Evolutionary conservation across 1,284 basidiomycete species (phyloP), one percentile per base, ranked within the genome.

Genomic region (Flammula alnicola): DNA sequence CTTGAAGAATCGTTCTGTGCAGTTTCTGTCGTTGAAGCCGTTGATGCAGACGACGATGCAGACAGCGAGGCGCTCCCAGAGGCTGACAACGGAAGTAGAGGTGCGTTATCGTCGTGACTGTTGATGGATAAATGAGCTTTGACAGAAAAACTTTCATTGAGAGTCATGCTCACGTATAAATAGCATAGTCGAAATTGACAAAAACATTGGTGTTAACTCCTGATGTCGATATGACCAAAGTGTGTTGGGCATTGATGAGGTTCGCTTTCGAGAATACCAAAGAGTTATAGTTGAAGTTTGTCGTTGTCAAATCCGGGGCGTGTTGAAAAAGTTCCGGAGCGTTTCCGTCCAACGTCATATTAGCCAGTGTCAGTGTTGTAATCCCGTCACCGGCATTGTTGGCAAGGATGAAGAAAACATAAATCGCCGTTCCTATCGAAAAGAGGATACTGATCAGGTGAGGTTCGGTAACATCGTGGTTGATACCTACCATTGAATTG

Each of bases 151-250:
- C 7, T 14, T n/a, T 10, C 27, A 49, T 39, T 10, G 22, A 40
- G 26, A 37, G 23, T 9, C 10, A 37, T 35, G 57, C 69, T 49
- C 46, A 71, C 71, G 67, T 69, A 54, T 72, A 73, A 22, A 67
- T 63, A 2, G 68, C 70, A 57, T 69, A 70, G 50, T 73, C 71
- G 52, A 73, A 72, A 46, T 64, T 69, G 23, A 70, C 55, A 35
- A 59, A 70, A 14, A 65, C 55, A 30, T 62, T 52, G 31, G 52
- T 41, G 23, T 59, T 51, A 1, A 59, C 31, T 5, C 54, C 55
- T 5, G 57, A 54, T 3, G 57, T 59, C 2, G 52, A 52, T 33
- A 59, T 51, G 3, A 52, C 52, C 11, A 60, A 39, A 4, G 48
- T 54, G 26, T 62, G 60, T n/a, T 56, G 31, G 7, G 50, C 51